Percentiles rank a stretch among this genome's conserved stretches.
These are phyloP conservation scores for Apiospora rasikravindrae DNA, from an alignment of 2,329 filamentous ascomycete genomes.

Conservation along the genomic window DNA sequence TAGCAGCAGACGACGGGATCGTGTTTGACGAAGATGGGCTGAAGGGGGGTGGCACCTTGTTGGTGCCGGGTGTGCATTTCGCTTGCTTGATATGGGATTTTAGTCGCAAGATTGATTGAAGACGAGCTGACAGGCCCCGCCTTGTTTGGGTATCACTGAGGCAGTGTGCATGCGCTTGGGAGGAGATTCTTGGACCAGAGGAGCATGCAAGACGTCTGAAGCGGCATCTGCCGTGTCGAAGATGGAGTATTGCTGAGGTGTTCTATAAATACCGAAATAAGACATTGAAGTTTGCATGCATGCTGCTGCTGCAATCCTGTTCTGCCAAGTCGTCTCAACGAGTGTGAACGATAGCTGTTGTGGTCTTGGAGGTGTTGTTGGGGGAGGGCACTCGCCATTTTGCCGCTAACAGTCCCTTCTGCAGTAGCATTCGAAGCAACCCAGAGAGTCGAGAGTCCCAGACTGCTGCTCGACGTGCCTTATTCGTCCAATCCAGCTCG, in stretches of 20 bases:
- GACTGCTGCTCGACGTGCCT: background rate
- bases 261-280: background rate
- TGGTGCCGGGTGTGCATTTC: constrained; percentile 2
- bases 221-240: background rate
- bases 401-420: background rate
- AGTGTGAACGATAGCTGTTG: background rate
- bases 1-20: constrained; percentile 6
- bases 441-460: background rate
- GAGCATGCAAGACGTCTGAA: background rate
- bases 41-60: background rate
- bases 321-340: background rate
- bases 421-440: background rate
- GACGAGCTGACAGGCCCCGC: constrained; percentile 13
- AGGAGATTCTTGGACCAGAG: background rate
- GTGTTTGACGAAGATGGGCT: background rate
- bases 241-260: background rate
- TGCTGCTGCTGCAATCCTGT: background rate
- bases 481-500: background rate
- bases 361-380: background rate
- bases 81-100: constrained; percentile 11
- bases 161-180: background rate
- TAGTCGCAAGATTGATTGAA: constrained; percentile 11
- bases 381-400: background rate
- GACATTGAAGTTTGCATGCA: background rate
- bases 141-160: background rate